These are phyloP conservation scores for Phycomyces blakesleeanus DNA, from an alignment of 192 early-diverging fungal species.

Conservation along the genomic window DNA sequence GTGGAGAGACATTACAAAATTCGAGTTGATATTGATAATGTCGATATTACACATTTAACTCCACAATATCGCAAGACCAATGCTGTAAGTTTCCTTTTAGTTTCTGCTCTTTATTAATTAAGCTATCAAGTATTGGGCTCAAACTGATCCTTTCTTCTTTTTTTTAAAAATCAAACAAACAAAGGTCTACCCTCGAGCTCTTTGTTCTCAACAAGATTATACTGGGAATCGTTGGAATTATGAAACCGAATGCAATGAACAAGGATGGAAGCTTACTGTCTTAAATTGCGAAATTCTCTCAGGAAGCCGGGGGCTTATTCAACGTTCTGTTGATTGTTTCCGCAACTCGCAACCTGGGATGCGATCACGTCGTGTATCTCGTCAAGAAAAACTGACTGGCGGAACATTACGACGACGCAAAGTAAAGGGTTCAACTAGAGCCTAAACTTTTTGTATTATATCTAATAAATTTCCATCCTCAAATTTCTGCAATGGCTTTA, in stretches of 20 bases:
- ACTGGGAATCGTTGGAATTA: conserved; percentile 77
- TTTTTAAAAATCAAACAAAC: not conserved
- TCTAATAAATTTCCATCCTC: too few species aligned
- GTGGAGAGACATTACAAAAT: conserved; percentile 30
- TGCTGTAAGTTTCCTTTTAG: conserved; percentile 23
- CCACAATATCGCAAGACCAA: conserved; percentile 18
- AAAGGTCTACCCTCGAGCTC: conserved; percentile 68
- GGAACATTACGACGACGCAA: conserved; percentile 47
- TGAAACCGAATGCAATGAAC: conserved; percentile 68
- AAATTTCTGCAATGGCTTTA: too few species aligned
- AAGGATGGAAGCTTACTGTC: conserved; percentile 71
- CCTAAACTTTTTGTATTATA: too few species aligned
- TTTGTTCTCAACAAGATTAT: conserved; percentile 44
- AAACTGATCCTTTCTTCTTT: too few species aligned
- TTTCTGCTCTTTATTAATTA: too few species aligned
- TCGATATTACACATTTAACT: conserved; percentile 12
- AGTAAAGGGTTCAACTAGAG: conserved; percentile 12
- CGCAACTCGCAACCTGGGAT: conserved; percentile 59
- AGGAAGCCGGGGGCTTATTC: conserved; percentile 67
- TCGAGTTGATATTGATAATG: conserved; percentile 26
- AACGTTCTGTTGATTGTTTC: conserved; percentile 75
- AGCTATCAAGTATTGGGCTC: too few species aligned
- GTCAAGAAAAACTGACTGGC: conserved; percentile 65
- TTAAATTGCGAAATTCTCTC: conserved; percentile 58
- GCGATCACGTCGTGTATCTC: conserved; percentile 60